Evolutionary conservation across 345 rosid species (phyloP).

Genomic region (Camelina neglecta): DNA sequence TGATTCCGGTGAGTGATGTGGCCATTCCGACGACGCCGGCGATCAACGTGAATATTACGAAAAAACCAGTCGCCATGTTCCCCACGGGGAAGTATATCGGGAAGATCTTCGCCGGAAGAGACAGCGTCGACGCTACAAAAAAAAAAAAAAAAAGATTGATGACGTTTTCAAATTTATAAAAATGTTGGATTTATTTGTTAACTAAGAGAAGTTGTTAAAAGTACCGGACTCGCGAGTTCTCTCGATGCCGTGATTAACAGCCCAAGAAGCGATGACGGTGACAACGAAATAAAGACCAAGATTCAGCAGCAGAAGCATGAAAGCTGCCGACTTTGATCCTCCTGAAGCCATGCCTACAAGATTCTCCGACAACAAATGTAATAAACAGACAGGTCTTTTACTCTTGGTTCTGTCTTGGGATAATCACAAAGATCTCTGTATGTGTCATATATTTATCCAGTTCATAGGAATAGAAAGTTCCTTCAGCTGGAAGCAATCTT

Average conservation of each 20-base stretch:
- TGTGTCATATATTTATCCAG: conserved; percentile 15
- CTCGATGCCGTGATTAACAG: conserved; percentile 70
- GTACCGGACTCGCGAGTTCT: conserved; percentile 69
- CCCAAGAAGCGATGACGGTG: conserved; percentile 73
- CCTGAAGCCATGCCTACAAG: conserved; percentile 60
- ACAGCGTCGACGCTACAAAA: conserved; percentile 66
- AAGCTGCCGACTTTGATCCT: conserved; percentile 67
- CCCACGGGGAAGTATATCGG: conserved; percentile 87
- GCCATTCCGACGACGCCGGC: conserved; percentile 81
- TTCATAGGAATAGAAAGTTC: conserved; percentile 31
- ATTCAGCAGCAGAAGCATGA: conserved; percentile 66
- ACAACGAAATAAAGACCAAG: conserved; percentile 69
- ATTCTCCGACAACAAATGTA: conserved; percentile 35
- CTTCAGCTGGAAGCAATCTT: conserved; percentile 58
- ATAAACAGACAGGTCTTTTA: conserved; percentile 20
- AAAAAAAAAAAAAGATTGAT: background rate
- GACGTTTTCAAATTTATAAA: background rate
- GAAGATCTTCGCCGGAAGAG: conserved; percentile 74
- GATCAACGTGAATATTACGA: conserved; percentile 70
- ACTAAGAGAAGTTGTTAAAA: background rate
- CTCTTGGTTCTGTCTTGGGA: conserved; percentile 33
- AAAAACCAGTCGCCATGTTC: conserved; percentile 82
- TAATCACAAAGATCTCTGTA: conserved; percentile 18
- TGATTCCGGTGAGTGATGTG: conserved; percentile 65
- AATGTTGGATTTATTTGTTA: background rate